Evolutionary conservation across 2,329 filamentous ascomycete genomes (phyloP).

Genomic region (Fusarium avenaceum): DNA sequence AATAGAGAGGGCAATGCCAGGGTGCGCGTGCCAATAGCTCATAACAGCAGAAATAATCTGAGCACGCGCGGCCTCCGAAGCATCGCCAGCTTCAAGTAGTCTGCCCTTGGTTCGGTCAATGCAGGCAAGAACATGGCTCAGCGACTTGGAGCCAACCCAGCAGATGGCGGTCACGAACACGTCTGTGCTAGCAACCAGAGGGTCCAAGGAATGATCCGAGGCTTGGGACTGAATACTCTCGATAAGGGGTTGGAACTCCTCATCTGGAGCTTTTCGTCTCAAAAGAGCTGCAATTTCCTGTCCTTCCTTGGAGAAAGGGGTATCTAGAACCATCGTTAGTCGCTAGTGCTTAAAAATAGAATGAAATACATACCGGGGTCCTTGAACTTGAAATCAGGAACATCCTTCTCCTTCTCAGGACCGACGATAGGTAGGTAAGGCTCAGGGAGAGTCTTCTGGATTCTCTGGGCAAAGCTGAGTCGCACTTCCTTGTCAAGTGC

Average conservation of each 20-base stretch:
- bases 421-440: slow-evolving; percentile 85
- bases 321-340: slow-evolving; percentile 63
- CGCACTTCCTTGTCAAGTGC: slow-evolving; percentile 97
- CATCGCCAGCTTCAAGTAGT: slow-evolving; percentile 81
- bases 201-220: slow-evolving; percentile 77
- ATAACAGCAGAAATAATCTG: slow-evolving; percentile 94
- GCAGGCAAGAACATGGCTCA: slow-evolving; percentile 94
- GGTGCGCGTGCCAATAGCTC: slow-evolving; percentile 92
- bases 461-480: slow-evolving; percentile 94
- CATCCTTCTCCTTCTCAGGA: slow-evolving; percentile 91
- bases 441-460: slow-evolving; percentile 91
- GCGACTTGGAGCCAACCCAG: slow-evolving; percentile 92
- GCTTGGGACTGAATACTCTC: slow-evolving; percentile 86
- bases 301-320: slow-evolving; percentile 87
- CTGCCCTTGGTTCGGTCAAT: slow-evolving; percentile 96
- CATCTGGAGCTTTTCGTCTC: slow-evolving; percentile 85
- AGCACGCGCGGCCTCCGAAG: slow-evolving; percentile 80
- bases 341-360: neutral
- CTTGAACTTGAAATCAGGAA: slow-evolving; percentile 94
- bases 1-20: slow-evolving; percentile 91
- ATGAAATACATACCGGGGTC: slow-evolving; percentile 71
- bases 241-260: slow-evolving; percentile 87
- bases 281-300: slow-evolving; percentile 83
- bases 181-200: slow-evolving; percentile 88
- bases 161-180: slow-evolving; percentile 95